Evolutionary conservation across 345 rosid species (phyloP), one percentile per base, ranked within the genome.

Genomic region (Aethionema arabicum): DNA sequence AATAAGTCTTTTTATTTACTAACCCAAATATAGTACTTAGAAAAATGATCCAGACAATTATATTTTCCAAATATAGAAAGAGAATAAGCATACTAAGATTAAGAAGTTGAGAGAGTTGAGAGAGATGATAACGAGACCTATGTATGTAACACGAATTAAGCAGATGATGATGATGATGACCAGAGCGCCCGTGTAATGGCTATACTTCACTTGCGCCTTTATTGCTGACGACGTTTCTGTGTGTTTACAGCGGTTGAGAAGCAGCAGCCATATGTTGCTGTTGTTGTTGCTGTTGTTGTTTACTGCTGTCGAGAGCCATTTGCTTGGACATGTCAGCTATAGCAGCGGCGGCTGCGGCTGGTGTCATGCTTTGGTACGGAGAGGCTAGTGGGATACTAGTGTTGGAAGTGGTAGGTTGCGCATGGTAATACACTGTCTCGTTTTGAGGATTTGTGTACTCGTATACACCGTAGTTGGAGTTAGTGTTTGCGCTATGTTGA

Each of bases 301-400:
- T 76, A 7, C 44, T 40, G 10, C 65, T 63, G 3, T 66, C 78
- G 5, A 70, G 61, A 16, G 66, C 77, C 40, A 77, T 65, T 67
- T 79, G 90, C 37, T 73, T 78, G 1, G 93, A 78, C 74, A 85
- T 72, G 62, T 87, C 91, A 0, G 87, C 78, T 40, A 81, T 56
- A 35, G 78, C 81, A 0, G 79, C 83, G 8, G 63, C 76, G 0
- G 79, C 82, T 52, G 85, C 77, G 0, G 87, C 83, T 14, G 82
- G 71, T 3, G 74, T 82, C 92, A 85, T 77, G 63, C 78, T 83
- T 60, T 82, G 92, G 70, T 83, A 87, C 54, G 82, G 85, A 13
- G 84, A 74, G 53, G 83, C 85, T 65, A 80, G 47, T 0, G 76
- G 78, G 32, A 73, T 48, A 41, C 55, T 74, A 46, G 42, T 52